Conservation (phyloP, 2,329 filamentous ascomycete genomes). For the Xylariaceae sp. region DNA sequence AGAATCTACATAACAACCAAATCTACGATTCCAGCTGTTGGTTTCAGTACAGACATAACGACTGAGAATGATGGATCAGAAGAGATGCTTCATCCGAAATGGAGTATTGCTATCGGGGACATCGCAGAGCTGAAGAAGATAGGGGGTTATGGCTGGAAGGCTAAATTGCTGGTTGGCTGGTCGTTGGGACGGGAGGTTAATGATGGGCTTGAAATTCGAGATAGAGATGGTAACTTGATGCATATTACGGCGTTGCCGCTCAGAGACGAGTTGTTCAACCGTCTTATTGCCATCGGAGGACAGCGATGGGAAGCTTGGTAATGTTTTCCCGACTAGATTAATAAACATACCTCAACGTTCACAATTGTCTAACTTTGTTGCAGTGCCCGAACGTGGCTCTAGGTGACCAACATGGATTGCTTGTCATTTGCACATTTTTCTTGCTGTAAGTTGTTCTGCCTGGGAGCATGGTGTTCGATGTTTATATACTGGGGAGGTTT, state of each 20-base stretch:
- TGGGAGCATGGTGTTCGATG: no score
- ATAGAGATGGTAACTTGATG: slow-evolving; percentile 52
- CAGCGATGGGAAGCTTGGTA: slow-evolving; percentile 84
- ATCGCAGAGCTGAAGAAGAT: slow-evolving; percentile 75
- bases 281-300: slow-evolving; percentile 69
- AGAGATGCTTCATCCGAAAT: slow-evolving; percentile 59
- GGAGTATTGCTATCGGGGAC: slow-evolving; percentile 68
- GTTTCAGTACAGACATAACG: slow-evolving; percentile 59
- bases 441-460: no score
- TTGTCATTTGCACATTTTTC: no score
- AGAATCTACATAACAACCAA: slow-evolving; percentile 67
- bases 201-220: slow-evolving; percentile 69
- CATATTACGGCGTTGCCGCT: slow-evolving; percentile 69
- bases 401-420: no score
- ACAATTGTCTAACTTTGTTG: no score
- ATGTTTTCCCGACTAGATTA: background rate
- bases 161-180: slow-evolving; percentile 79
- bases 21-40: slow-evolving; percentile 65
- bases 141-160: slow-evolving; percentile 81
- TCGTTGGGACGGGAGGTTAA: slow-evolving; percentile 70
- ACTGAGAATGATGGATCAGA: slow-evolving; percentile 59
- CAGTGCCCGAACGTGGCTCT: no score
- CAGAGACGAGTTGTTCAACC: slow-evolving; percentile 78
- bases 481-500: no score
- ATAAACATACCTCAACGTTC: no score